Conservation (phyloP, 768 basidiomycete genomes). For the Steccherinum ochraceum region DNA sequence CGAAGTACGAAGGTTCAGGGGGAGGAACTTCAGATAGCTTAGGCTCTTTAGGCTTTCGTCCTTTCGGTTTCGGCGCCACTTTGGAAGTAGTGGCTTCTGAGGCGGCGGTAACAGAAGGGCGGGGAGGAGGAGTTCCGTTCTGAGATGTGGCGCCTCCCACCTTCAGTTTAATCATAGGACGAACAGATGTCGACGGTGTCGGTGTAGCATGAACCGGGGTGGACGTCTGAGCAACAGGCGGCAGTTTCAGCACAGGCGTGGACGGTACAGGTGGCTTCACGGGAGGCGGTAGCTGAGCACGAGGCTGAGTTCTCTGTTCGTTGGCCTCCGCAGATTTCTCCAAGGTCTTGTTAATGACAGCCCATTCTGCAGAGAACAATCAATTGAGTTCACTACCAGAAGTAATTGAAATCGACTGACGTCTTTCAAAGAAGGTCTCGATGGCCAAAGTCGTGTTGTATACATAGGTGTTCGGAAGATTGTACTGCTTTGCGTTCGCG, state of each 20-base stretch:
- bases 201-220: slow-evolving; percentile 17
- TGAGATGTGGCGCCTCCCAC: slow-evolving; percentile 26
- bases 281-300: slow-evolving; percentile 7
- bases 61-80: slow-evolving; percentile 16
- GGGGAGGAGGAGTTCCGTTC: slow-evolving; percentile 14
- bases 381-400: slow-evolving; percentile 4
- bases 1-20: slow-evolving; percentile 53
- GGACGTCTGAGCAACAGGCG: slow-evolving; percentile 12
- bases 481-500: slow-evolving; percentile 82
- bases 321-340: slow-evolving; percentile 46
- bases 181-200: slow-evolving; percentile 31
- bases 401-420: slow-evolving; percentile 38
- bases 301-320: slow-evolving; percentile 18
- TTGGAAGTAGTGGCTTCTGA: slow-evolving; percentile 10
- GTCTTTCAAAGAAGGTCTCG: slow-evolving; percentile 80
- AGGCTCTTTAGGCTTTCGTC: slow-evolving; percentile 19
- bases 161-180: slow-evolving; percentile 66
- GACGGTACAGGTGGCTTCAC: slow-evolving; percentile 7
- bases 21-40: slow-evolving; percentile 25
- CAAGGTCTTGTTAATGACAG: slow-evolving; percentile 77
- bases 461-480: slow-evolving; percentile 61
- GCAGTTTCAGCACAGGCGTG: slow-evolving; percentile 8
- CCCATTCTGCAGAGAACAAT: slow-evolving; percentile 58
- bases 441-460: slow-evolving; percentile 70
- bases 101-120: slow-evolving; percentile 10